Evolutionary conservation across 306 rosid species (phyloP), one percentile per base, ranked within the genome.

Genomic region (Begonia peltatifolia): DNA sequence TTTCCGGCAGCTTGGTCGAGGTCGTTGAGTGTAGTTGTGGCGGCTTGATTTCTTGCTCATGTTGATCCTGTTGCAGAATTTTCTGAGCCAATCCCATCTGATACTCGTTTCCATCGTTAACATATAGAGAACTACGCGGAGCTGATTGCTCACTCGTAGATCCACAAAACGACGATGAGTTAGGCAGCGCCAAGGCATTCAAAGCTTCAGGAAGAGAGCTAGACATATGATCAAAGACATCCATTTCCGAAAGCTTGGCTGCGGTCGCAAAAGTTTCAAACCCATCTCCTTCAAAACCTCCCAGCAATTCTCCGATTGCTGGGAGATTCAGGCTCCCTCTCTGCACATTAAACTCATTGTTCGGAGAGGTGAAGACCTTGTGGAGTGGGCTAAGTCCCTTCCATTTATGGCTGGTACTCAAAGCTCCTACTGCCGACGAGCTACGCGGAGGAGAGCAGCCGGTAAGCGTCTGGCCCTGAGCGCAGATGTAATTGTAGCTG

Each of bases 361-460:
- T 44, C 48, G 48, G 48, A 44, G 48, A 10, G 14, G 14, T 44
- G 2, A 74, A 84, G 0, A 84, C 90, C 76, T 63, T 79, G 8
- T 83, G 93, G 15, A 89, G 93, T 4, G 97, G 95, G 47, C 97
- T 89, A 1, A 76, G 73, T 57, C 97, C 89, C 58, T 84, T 88
- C 43, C 93, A 87, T 74, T 82, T 88, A n/a, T 58, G 58, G 43
- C 6, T 56, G 59, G 74, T 79, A 38, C 69, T 73, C 41, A 74
- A 77, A 50, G 94, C 66, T 53, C 96, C 94, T 10, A 73, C 43
- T 0, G 68, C 80, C 2, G 86, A 66, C 1, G 72, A 65, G 20
- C 66, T 63, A 2, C 93, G 79, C 14, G 95, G 89, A 12, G 95
- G 95, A 8, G 94, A 84, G 64, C 72, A 67, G 0, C 79, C 83